phyloP scores from a whole-genome alignment of 169 alveolate genomes.

The Plasmodium cynomolgi region DNA sequence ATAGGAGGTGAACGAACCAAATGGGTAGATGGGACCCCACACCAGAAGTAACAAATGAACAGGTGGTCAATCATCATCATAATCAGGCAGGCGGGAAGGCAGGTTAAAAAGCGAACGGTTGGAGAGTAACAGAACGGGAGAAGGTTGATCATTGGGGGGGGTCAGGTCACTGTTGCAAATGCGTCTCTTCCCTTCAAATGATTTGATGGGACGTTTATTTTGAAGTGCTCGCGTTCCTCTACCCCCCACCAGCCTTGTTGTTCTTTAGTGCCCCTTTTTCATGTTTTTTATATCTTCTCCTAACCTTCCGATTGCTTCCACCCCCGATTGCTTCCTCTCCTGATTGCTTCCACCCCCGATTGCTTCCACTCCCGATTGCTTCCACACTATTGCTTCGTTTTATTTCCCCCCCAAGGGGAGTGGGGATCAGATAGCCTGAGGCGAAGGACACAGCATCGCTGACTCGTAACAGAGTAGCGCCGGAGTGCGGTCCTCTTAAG shows the following conservation, averaged over 20 bases:
- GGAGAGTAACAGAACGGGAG: not conserved
- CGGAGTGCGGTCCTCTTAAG: no score
- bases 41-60: no score
- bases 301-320: not conserved
- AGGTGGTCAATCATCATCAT: not conserved
- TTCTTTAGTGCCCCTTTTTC: not conserved
- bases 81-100: no score
- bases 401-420: not conserved
- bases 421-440: not conserved
- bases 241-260: not conserved
- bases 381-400: not conserved
- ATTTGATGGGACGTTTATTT: not conserved
- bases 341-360: not conserved
- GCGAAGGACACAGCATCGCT: not conserved
- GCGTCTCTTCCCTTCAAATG: not conserved
- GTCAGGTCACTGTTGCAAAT: not conserved
- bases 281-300: no score
- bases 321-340: not conserved
- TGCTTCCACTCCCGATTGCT: not conserved
- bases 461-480: not conserved
- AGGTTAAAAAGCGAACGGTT: not conserved
- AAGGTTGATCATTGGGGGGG: not conserved
- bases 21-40: not conserved
- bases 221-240: not conserved
- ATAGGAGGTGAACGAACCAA: not conserved